Evolutionary conservation across 768 basidiomycete genomes (phyloP).

Genomic region (Myochromella boudieri): DNA sequence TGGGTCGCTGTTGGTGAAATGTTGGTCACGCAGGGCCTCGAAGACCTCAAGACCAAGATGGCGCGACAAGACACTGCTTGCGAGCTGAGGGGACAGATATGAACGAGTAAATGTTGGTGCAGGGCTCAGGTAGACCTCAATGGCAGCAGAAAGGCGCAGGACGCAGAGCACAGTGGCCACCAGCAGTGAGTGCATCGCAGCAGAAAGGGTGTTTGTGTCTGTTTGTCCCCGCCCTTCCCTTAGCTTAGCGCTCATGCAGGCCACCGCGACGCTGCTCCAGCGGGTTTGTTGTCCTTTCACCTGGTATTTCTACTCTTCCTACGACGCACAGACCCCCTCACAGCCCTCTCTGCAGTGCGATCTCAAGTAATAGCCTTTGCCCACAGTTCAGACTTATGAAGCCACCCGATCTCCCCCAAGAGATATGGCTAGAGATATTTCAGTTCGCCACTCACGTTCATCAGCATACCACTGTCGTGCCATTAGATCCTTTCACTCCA

Average conservation of each 20-base stretch:
- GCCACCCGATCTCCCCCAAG: conserved; percentile 41
- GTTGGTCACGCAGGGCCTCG: conserved; percentile 47
- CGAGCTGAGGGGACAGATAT: conserved; percentile 48
- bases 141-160: conserved; percentile 43
- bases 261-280: conserved; percentile 20
- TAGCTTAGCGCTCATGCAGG: too few relatives aligned
- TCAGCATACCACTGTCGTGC: conserved; percentile 39
- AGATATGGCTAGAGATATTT: conserved; percentile 58
- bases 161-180: conserved; percentile 29
- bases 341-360: conserved; percentile 19
- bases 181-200: conserved; percentile 24
- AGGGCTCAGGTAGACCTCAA: conserved; percentile 63
- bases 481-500: conserved; percentile 45
- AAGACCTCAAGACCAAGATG: conserved; percentile 74
- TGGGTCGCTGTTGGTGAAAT: conserved; percentile 28
- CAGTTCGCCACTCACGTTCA: conserved; percentile 53
- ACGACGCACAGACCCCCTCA: neutral
- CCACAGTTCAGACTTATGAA: conserved; percentile 11
- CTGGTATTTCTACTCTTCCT: conserved; percentile 25
- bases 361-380: conserved; percentile 12
- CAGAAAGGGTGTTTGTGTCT: conserved; percentile 27
- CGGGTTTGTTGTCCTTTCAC: conserved; percentile 24
- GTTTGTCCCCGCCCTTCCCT: too few relatives aligned
- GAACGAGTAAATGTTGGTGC: conserved; percentile 32
- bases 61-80: conserved; percentile 59